Evolutionary conservation across 1,139 yeast genomes (phyloP), one percentile per base, ranked within the genome.

Genomic region (Suhomyces bolitotheri): DNA sequence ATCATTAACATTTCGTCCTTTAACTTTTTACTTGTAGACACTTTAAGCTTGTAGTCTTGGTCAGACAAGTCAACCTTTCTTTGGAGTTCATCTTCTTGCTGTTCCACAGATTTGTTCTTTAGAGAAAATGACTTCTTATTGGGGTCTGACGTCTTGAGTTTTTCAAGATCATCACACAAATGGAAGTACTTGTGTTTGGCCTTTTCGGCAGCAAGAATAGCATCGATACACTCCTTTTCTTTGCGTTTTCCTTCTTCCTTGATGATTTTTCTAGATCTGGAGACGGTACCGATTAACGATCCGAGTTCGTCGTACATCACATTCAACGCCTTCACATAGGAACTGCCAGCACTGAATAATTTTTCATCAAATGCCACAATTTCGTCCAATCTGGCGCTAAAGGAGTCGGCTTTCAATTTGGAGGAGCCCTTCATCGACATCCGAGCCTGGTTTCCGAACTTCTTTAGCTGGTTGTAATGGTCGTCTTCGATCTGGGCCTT

Each of bases 61-160:
- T 92, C 97, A 0, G 97, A 94, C 33, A 69, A 61, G 47, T 84
- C 89, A 26, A 92, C 88, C 56, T 92, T 89, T 36, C 82, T 64
- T 44, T 78, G 81, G 19, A 90, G 66, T 34, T 90, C 97, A 53
- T 90, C 97, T 54, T 92, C 97, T 58, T 89, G 96, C 60, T 90
- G 97, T 35, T 84, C 84, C 2, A 82, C 78, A 0, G 95, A 80
- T 48, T 81, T 83, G 36, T 87, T 80, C 53, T 85, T 85, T 46
- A 86, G 68, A 21, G 90, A 82, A 50, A 92, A 82, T 13, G 82
- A 78, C 54, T 87, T 88, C 58, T 84, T 87, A 39, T 83, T 74
- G 15, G 96, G 96, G 54, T 90, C 97, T 0, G 84, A 74, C 34
- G 82, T 77, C 51, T 83, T 79, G 37, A 89, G 73, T 49, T 84